These are phyloP conservation scores for Spergularia marina DNA, from an alignment of 148 eudicot genomes.

Conservation along the genomic window DNA sequence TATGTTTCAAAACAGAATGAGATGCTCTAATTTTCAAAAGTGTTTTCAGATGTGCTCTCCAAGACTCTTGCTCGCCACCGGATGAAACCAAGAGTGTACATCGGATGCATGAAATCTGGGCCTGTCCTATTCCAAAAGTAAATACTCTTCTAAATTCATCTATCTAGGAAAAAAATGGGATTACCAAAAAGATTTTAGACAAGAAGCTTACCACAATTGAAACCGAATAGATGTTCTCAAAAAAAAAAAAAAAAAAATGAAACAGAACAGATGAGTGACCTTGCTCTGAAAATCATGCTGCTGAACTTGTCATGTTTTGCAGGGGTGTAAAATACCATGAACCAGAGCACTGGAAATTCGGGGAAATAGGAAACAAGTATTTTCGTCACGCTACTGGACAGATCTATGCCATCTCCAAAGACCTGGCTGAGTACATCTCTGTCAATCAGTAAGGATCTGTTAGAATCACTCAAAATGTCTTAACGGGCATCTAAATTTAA, in stretches of 20 bases:
- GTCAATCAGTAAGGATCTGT: constrained; percentile 39
- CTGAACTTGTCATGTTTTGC: constrained; percentile 9
- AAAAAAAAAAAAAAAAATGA: no score
- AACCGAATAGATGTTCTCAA: neutral
- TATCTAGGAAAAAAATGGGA: neutral
- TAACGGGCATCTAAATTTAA: neutral
- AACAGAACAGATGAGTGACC: neutral
- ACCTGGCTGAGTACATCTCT: constrained; percentile 52
- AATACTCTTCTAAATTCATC: neutral
- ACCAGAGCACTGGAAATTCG: constrained; percentile 64
- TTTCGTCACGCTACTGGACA: constrained; percentile 65
- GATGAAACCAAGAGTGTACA: constrained; percentile 46
- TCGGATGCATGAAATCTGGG: constrained; percentile 73
- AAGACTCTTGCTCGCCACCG: constrained; percentile 42
- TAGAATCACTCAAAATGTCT: neutral
- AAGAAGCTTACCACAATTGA: neutral
- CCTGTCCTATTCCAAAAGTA: constrained; percentile 64
- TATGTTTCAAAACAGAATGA: neutral
- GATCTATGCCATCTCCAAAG: constrained; percentile 56
- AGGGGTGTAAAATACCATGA: constrained; percentile 63
- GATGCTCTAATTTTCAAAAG: neutral
- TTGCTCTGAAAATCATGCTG: neutral
- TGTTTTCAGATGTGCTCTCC: constrained; percentile 42
- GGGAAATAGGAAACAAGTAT: constrained; percentile 58
- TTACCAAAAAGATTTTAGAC: neutral